Base-by-base conservation (phyloP, 1,284 basidiomycete genomes). In the Leucocoprinus gongylophorus region DNA sequence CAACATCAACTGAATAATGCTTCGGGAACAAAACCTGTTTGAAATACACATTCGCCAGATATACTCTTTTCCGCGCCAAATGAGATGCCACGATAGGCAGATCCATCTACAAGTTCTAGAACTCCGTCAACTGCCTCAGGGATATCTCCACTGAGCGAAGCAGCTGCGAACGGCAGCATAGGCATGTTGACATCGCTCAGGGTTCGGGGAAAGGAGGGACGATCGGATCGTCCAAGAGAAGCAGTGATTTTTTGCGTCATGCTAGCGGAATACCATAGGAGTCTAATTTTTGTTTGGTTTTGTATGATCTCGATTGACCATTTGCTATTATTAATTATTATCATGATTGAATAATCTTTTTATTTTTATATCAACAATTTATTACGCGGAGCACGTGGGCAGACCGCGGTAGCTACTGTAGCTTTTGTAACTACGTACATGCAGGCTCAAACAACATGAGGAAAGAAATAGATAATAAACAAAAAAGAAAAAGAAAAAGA, bases 21-120 rank as follows among this genome's bases (percentile, higher is more conserved):
- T 46, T 13, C 23, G 15, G 43, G 55, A 33, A 55, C 37, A 53
- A 56, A 53, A 97, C 95, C 95, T 50, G 97, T 99, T 75, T 98
- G 95, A 75, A 99, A 99, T 65, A 99, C 97, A 68, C 95, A 98
- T 81, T 99, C 97, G 62, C 97, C 97, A 18, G 94, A 81, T 47
- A 97, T 77, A 68, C 91, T 95, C 74, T 93, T 95, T 62, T 90
- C 78, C 2, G 93, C 93, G 62, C 97, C 97, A 65, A 99, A 99
- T 66, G 88, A 92, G 66, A 91, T 86, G 45, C 97, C 97, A 52
- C 85, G 78, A 63, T 85, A 91, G 1, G 90, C 85, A 55, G 91
- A 83, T 12, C 95, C 95, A 70, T 99, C 95, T 48, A 82, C 82
- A 53, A 99, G 79, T 71, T 99, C 94, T 54, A 99, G 78, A 45